Percentiles rank a stretch among this genome's conserved stretches.
These are phyloP conservation scores for Mycena leptocephala DNA, from an alignment of 768 basidiomycete genomes.

Conservation along the genomic window DNA sequence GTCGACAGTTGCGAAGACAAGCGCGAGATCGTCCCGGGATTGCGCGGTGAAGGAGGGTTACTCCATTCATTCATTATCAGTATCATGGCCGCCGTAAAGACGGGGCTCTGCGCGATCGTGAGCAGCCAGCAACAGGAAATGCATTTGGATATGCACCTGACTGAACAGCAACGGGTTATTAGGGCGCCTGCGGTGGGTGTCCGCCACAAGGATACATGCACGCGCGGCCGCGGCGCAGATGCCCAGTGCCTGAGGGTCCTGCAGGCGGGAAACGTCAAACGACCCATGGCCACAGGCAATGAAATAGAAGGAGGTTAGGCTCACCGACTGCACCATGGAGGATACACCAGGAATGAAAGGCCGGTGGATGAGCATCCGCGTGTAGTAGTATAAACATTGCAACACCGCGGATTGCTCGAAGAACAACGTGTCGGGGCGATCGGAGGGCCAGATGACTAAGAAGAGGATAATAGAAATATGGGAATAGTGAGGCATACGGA, in stretches of 20 bases:
- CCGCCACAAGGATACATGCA: background rate
- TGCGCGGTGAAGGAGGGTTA: too few species aligned
- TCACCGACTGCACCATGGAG: background rate
- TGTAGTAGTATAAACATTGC: background rate
- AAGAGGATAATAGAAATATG: background rate
- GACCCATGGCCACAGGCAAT: background rate
- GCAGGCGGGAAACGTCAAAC: background rate
- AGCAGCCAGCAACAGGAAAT: background rate
- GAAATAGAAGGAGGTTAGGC: too few species aligned
- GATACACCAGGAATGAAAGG: background rate
- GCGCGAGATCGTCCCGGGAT: background rate
- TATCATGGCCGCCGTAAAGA: slow-evolving; percentile 6
- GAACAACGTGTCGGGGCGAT: background rate
- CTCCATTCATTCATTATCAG: background rate
- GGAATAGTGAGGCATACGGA: background rate
- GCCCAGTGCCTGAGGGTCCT: background rate
- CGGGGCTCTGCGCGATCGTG: background rate
- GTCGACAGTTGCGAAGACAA: background rate
- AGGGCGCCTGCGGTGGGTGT: background rate
- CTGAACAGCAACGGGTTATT: background rate
- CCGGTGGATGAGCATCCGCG: background rate
- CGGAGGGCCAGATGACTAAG: background rate
- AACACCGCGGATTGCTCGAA: background rate
- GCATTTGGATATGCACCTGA: background rate
- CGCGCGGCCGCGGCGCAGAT: background rate